Percentiles rank a stretch among this genome's conserved stretches.
phyloP scores from a whole-genome alignment of 1,139 yeast species.

The Nakaseomyces sp. region DNA sequence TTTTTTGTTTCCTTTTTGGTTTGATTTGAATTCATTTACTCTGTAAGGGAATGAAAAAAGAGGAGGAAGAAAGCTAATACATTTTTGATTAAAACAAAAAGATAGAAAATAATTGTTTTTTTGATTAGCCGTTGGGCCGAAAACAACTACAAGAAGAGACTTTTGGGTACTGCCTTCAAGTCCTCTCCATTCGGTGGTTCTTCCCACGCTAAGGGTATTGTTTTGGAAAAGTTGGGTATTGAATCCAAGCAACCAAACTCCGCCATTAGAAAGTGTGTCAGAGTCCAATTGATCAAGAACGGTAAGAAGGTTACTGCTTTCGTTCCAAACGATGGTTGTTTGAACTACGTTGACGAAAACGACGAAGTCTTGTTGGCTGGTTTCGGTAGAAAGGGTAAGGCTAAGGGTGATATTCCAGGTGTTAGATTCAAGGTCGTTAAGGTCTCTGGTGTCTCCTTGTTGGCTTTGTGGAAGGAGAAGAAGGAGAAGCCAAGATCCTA shows the following conservation, averaged over 20 bases:
- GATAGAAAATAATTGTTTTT: background rate
- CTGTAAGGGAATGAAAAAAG: background rate
- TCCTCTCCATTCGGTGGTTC: conserved; percentile 99
- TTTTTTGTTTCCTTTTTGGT: background rate
- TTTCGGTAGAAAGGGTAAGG: conserved; percentile 99
- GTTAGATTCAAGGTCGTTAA: conserved; percentile 99
- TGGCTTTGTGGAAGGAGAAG: conserved; percentile 99
- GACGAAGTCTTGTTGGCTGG: conserved; percentile 99
- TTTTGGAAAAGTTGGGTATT: conserved; percentile 98
- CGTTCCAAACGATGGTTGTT: conserved; percentile 99
- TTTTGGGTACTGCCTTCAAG: conserved; percentile 98
- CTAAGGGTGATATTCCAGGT: conserved; percentile 99
- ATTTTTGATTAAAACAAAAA: too few species aligned
- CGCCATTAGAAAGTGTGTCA: conserved; percentile 99
- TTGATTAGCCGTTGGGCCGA: conserved; percentile 89
- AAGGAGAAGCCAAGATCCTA: conserved; percentile 99
- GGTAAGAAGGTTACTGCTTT: conserved; percentile 99
- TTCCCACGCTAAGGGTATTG: conserved; percentile 99
- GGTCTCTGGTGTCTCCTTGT: conserved; percentile 99
- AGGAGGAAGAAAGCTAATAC: too few species aligned
- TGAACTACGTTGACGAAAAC: conserved; percentile 98
- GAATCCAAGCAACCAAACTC: conserved; percentile 99
- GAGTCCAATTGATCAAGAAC: conserved; percentile 99
- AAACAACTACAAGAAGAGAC: conserved; percentile 94
- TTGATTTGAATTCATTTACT: too few species aligned